Evolutionary conservation across 176 grass and related monocot species (phyloP), one percentile per base, ranked within the genome.

Genomic region (Carex cristatella): DNA sequence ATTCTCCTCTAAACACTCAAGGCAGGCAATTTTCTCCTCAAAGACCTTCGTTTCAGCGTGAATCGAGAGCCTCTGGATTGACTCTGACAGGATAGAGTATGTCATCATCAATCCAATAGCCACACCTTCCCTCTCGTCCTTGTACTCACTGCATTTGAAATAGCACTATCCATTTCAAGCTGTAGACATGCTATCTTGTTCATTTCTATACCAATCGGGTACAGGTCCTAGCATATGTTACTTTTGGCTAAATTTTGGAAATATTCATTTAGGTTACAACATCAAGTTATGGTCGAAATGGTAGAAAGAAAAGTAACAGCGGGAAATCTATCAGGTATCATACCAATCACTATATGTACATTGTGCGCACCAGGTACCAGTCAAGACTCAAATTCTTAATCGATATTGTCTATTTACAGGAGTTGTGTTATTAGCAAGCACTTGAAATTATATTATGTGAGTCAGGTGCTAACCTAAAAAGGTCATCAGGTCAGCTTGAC

Each of bases 91-190:
- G 56, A 81, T 81, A 75, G 86, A 82, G 81, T 91, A 94, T 28
- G 82, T 86, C 2, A 82, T 4, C 90, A 89, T 82, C 14, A 90
- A 71, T 35, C 90, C 94, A 48, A 90, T 27, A 38, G 91, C 89
- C 75, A 54, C 89, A 63, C 91, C 94, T 84, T 89, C 86, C 2
- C 65, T 87, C 38, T 48, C 30, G 8, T 82, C 80, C 37, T 82
- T 8, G 10, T 38, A 51, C 23, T 65, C 38, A 38, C 80, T 82
- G 31, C 59, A 61, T 81, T 62, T 63, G n/a, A 32, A 19, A 38
- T 12, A 61, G 7, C 37, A 81, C 48, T 76, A 4, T 55, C 31
- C 11, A 76, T 55, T 76, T 76, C 28, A 38, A 61, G 10, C 37
- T 62, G 14, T 63, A 23, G 19, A 81, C 57, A 57, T 63, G 51